Evolutionary conservation across 1,139 yeast genomes (phyloP).

Genomic region (Blastobotrys capitulatus): DNA sequence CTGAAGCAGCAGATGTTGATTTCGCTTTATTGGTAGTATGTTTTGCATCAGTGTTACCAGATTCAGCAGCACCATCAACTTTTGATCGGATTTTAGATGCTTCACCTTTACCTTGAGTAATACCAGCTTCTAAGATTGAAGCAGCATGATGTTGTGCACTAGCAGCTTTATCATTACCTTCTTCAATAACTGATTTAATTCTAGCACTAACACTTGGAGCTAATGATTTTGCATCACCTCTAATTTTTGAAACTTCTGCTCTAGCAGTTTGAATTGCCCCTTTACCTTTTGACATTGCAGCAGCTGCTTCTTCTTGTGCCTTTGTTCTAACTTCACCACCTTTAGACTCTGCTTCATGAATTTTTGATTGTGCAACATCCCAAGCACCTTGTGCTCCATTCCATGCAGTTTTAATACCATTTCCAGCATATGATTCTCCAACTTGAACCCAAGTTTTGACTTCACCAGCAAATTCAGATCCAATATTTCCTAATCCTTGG

Average conservation of each 20-base stretch:
- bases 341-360: conserved; percentile 7
- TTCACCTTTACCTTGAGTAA: not conserved
- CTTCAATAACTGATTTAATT: conserved; percentile 3
- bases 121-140: conserved; percentile 6
- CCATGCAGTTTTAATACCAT: conserved; percentile 10
- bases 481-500: conserved; percentile 4
- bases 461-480: conserved; percentile 6
- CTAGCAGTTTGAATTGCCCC: conserved; percentile 5
- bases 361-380: conserved; percentile 6
- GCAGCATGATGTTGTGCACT: conserved; percentile 7
- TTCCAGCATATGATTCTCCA: conserved; percentile 12
- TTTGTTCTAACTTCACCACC: conserved; percentile 6
- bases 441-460: conserved; percentile 7
- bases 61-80: not conserved
- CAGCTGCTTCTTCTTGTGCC: conserved; percentile 4
- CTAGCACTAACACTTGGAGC: conserved; percentile 8
- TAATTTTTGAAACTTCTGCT: conserved; percentile 6
- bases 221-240: conserved; percentile 8
- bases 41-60: not conserved
- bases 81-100: not conserved
- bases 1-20: conserved; percentile 2
- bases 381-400: conserved; percentile 6
- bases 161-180: conserved; percentile 7
- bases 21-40: not conserved
- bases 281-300: conserved; percentile 3